These are phyloP conservation scores for Favolaschia claudopus DNA, from an alignment of 768 basidiomycete species.

Conservation along the genomic window DNA sequence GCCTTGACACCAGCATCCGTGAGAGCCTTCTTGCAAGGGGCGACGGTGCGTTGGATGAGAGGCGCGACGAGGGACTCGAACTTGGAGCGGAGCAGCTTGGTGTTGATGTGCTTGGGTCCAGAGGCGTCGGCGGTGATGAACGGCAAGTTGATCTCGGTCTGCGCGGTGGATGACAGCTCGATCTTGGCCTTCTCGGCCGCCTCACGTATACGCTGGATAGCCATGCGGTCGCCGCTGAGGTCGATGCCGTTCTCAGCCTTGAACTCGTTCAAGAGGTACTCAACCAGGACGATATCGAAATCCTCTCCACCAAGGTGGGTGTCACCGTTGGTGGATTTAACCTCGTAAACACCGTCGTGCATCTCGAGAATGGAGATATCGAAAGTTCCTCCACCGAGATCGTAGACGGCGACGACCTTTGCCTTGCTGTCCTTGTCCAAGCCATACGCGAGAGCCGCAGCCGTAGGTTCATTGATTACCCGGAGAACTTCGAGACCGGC, in stretches of 20 bases:
- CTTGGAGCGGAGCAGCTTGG: constrained; percentile 85
- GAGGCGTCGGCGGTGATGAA: constrained; percentile 97
- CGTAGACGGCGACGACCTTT: constrained; percentile 92
- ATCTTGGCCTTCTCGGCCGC: constrained; percentile 99
- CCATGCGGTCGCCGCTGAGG: constrained; percentile 89
- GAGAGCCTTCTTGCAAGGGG: constrained; percentile 98
- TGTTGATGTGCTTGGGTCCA: constrained; percentile 97
- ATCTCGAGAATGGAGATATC: constrained; percentile 99
- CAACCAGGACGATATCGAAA: constrained; percentile 91
- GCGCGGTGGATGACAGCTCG: constrained; percentile 91
- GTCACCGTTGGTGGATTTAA: constrained; percentile 99
- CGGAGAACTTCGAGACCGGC: constrained; percentile 97
- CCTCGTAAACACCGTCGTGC: constrained; percentile 99
- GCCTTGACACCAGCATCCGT: constrained; percentile 92
- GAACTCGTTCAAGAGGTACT: constrained; percentile 89
- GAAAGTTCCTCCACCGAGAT: constrained; percentile 97
- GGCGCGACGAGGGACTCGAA: constrained; percentile 87
- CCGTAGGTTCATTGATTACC: constrained; percentile 99
- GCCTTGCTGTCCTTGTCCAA: constrained; percentile 86
- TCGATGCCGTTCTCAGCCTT: constrained; percentile 91
- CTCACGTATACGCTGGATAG: constrained; percentile 98
- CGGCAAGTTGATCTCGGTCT: constrained; percentile 97
- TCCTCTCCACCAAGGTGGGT: constrained; percentile 97
- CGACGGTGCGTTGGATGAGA: constrained; percentile 88
- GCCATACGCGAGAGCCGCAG: constrained; percentile 97